phyloP scores from a whole-genome alignment of 208 protist genomes.

The Leishmania gerbilli region DNA sequence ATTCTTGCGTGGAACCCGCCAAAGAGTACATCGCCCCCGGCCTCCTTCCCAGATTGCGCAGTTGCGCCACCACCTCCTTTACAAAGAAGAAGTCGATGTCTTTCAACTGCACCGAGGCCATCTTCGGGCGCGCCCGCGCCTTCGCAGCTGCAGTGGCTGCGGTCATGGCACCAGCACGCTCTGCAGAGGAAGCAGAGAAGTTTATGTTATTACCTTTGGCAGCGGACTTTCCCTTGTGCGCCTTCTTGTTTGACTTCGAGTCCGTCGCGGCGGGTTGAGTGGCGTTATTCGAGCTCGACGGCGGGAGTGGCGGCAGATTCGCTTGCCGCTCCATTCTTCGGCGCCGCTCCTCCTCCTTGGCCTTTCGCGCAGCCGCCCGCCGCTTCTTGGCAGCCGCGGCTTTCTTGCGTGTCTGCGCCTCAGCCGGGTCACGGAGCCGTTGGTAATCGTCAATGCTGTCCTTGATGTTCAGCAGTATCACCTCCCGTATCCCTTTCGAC shows the following conservation, averaged over 20 bases:
- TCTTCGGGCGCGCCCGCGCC: too few species aligned
- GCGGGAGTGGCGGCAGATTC: constrained; percentile 17
- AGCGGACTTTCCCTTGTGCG: neutral
- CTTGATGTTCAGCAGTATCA: constrained; percentile 54
- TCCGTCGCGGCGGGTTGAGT: constrained; percentile 4
- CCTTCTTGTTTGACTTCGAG: neutral
- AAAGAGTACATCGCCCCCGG: neutral
- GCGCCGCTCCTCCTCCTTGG: constrained; percentile 14
- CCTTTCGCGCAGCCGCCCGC: constrained; percentile 8
- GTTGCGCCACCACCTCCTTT: constrained; percentile 30
- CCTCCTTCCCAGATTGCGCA: constrained; percentile 23
- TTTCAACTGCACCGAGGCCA: constrained; percentile 4
- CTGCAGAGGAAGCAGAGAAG: neutral
- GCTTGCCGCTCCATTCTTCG: constrained; percentile 25
- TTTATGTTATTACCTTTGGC: neutral
- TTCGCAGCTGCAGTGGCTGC: neutral
- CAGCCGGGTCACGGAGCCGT: constrained; percentile 29
- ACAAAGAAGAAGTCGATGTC: constrained; percentile 57
- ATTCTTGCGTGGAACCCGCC: too few species aligned
- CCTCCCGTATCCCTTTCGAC: constrained; percentile 33
- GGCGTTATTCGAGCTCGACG: constrained; percentile 4
- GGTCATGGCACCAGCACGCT: neutral
- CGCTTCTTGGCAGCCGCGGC: constrained; percentile 16
- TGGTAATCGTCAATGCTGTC: constrained; percentile 54
- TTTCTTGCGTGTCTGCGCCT: constrained; percentile 5